Conservation (phyloP, 352 stramenopile genomes). For the Stephanocyclus meneghinianus region DNA sequence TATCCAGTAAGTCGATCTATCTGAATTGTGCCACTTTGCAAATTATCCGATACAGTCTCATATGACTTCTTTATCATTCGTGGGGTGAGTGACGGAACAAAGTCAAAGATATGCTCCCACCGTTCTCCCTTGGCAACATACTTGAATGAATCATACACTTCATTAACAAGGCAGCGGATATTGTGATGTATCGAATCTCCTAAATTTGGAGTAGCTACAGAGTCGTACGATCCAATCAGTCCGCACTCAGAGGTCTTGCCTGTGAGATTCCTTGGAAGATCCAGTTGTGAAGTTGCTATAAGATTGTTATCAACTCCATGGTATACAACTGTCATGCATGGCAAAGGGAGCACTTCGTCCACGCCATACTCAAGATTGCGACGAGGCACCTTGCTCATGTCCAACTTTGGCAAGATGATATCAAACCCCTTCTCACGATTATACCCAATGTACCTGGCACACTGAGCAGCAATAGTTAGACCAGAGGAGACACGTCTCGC, state of each 20-base stretch:
- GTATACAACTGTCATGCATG: conserved; percentile 28
- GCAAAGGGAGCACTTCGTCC: conserved; percentile 18
- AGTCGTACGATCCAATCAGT: conserved; percentile 22
- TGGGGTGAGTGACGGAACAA: conserved; percentile 24
- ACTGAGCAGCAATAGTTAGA: conserved; percentile 10
- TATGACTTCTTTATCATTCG: conserved; percentile 27
- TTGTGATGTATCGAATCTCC: conserved; percentile 28
- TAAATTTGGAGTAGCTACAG: conserved; percentile 1
- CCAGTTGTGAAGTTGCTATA: conserved; percentile 15
- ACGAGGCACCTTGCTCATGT: conserved; percentile 21
- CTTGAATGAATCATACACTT: conserved; percentile 29
- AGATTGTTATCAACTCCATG: conserved; percentile 14
- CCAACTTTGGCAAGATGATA: conserved; percentile 32
- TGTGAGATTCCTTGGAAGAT: conserved; percentile 8
- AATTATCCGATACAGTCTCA: conserved; percentile 19
- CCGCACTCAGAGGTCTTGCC: conserved; percentile 1
- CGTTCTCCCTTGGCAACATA: conserved; percentile 25
- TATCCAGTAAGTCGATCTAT: conserved; percentile 19
- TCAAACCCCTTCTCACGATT: conserved; percentile 33
- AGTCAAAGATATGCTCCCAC: conserved; percentile 32
- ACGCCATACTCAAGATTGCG: conserved; percentile 27
- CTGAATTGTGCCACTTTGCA: conserved; percentile 15
- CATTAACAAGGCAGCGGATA: conserved; percentile 27
- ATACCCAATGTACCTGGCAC: conserved; percentile 28
- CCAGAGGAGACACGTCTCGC: conserved; percentile 7